Base-by-base conservation (phyloP, 371 early-diverging fungal genomes). In the Polyrhizophydium stewartii region DNA sequence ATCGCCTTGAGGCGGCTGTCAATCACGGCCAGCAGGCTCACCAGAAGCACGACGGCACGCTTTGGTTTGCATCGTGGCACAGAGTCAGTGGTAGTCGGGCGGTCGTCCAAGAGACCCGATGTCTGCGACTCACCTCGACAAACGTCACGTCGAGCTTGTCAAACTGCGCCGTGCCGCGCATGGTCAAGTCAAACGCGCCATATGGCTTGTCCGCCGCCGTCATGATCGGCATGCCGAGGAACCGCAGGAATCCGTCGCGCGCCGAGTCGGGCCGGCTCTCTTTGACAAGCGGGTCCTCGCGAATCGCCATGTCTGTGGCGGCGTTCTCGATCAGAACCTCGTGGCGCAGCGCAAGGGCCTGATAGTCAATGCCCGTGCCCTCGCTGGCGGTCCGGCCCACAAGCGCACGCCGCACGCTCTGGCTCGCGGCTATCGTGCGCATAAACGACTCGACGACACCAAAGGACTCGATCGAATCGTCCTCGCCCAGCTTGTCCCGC, bases 1-100 rank as follows among this genome's bases (percentile, higher is more conserved):
- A 73, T 68, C 7, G 70, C 56, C 47, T 71, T 71, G 22, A 67
- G 58, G n/a, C 73, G 66, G 9, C 55, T 47, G 50, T 69, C 68
- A 32, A 73, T 67, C 12, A 53, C 35, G 40, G 64, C 56, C 31
- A 78, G 37, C 22, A 64, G 49, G 19, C n/a, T 31, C 12, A 65
- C 35, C 1, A 75, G 63, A 2, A 41, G 58, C 3, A 30, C 19
- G 1, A 63, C 24, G 6, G 65, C 72, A 19, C 19, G 56, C 75
- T 75, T 6, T 10, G 7, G 31, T 3, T 56, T 40, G 5, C 21
- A 30, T 32, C 38, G 24, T 24, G 31, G 27, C 19, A 40, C 49
- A 38, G 45, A 7, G 25, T 52, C 7, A 25, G 52, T 5, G 6
- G 32, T 27, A n/a, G n/a, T 61, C 21, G 3, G 43, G 19, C n/a